These are phyloP conservation scores for Fusarium sp. DNA, from an alignment of 2,329 filamentous ascomycete genomes.

Conservation along the genomic window DNA sequence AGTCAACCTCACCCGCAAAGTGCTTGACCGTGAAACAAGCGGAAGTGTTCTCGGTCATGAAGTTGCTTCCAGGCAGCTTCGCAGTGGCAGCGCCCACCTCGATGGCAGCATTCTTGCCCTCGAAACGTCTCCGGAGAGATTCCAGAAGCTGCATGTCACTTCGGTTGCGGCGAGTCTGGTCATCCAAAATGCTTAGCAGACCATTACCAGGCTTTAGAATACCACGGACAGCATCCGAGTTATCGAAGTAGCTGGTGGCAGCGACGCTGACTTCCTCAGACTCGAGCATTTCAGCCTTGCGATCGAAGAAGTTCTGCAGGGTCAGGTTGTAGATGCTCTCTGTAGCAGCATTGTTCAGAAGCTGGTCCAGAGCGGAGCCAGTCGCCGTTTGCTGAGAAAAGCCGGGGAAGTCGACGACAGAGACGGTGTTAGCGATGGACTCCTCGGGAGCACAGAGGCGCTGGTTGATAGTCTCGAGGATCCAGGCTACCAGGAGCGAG, in stretches of 20 bases:
- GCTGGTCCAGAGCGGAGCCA: slow-evolving; percentile 88
- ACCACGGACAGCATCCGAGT: slow-evolving; percentile 93
- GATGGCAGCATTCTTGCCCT: slow-evolving; percentile 94
- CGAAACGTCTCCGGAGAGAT: slow-evolving; percentile 91
- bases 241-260: slow-evolving; percentile 97
- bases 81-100: slow-evolving; percentile 82
- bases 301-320: slow-evolving; percentile 95
- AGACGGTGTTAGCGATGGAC: slow-evolving; percentile 91
- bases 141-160: slow-evolving; percentile 93
- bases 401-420: slow-evolving; percentile 95
- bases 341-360: slow-evolving; percentile 93
- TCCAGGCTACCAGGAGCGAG: slow-evolving; percentile 91
- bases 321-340: slow-evolving; percentile 95
- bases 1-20: slow-evolving; percentile 97
- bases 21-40: slow-evolving; percentile 93
- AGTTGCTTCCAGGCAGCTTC: slow-evolving; percentile 89
- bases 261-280: slow-evolving; percentile 93
- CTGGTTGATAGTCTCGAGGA: slow-evolving; percentile 94
- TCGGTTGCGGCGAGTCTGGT: slow-evolving; percentile 91
- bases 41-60: slow-evolving; percentile 84
- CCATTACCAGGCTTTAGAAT: slow-evolving; percentile 94
- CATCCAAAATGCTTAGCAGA: slow-evolving; percentile 92
- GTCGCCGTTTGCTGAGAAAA: slow-evolving; percentile 90
- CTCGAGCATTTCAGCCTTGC: slow-evolving; percentile 92
- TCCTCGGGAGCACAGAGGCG: slow-evolving; percentile 90